phyloP scores from a whole-genome alignment of 75 land plant species.

The Cryptomeria japonica region DNA sequence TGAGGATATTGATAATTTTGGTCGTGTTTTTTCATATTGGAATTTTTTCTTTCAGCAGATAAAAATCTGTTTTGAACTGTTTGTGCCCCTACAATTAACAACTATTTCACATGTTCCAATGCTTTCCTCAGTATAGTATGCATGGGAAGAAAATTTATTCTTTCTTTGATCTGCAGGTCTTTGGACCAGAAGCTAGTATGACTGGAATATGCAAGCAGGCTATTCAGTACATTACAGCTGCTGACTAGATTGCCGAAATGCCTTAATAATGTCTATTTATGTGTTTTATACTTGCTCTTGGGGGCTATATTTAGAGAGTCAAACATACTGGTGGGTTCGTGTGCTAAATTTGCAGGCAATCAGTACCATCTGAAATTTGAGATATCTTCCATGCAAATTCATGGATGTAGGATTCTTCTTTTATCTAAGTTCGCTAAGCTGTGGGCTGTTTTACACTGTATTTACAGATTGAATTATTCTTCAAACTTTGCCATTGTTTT shows the following conservation, averaged over 20 bases:
- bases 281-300: not conserved
- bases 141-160: not conserved
- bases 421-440: not conserved
- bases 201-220: slow-evolving; percentile 97
- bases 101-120: not conserved
- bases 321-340: not conserved
- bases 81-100: not conserved
- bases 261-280: not conserved
- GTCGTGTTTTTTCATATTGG: not conserved
- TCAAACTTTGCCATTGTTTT: not conserved
- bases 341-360: not conserved
- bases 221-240: slow-evolving; percentile 75
- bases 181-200: slow-evolving; percentile 99
- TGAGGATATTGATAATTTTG: not conserved
- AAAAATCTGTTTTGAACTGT: not conserved
- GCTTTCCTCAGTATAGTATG: not conserved
- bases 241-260: slow-evolving; percentile 26
- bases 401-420: not conserved
- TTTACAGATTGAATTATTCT: not conserved
- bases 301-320: not conserved
- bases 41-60: not conserved
- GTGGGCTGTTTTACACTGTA: not conserved
- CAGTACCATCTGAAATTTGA: not conserved
- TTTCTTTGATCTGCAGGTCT: slow-evolving; percentile 56
- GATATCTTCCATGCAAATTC: not conserved